These are phyloP conservation scores for Corylus heterophylla DNA, from an alignment of 306 rosid species.

Conservation along the genomic window DNA sequence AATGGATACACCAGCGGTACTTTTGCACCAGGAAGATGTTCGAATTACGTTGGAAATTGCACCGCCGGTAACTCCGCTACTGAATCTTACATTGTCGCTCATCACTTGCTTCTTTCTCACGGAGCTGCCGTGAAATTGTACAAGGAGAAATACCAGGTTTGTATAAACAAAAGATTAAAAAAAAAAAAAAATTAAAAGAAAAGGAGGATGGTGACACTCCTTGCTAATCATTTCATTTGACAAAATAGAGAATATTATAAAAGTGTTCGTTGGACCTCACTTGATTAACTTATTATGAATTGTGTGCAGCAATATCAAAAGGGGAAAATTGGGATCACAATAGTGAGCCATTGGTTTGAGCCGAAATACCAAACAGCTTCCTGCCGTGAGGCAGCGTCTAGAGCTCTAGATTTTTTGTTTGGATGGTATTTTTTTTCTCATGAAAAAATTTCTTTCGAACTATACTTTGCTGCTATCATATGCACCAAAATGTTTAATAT, in stretches of 20 bases:
- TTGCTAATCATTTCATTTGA: no score
- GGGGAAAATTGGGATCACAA: constrained; percentile 43
- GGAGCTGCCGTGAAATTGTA: constrained; percentile 35
- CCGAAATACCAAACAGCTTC: constrained; percentile 30
- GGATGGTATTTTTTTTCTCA: constrained; percentile 37
- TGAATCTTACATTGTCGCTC: constrained; percentile 42
- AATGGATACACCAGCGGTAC: constrained; percentile 33
- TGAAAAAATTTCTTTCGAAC: no score
- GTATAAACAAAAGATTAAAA: background rate
- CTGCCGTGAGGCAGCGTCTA: constrained; percentile 26
- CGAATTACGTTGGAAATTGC: constrained; percentile 42
- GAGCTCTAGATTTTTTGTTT: constrained; percentile 39
- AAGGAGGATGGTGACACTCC: no score
- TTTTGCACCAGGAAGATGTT: constrained; percentile 48
- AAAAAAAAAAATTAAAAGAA: no score
- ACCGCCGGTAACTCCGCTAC: constrained; percentile 42
- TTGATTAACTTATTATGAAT: no score
- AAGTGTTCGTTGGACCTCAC: no score
- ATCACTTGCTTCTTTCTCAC: constrained; percentile 44
- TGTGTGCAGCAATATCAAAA: constrained; percentile 12
- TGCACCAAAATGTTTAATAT: no score
- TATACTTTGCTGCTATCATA: no score
- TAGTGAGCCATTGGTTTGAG: constrained; percentile 38
- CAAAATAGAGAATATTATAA: no score
- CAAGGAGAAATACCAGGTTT: constrained; percentile 36